Evolutionary conservation across 2,329 filamentous ascomycete genomes (phyloP), one percentile per base, ranked within the genome.

Genomic region (Stemphylium lycopersici): DNA sequence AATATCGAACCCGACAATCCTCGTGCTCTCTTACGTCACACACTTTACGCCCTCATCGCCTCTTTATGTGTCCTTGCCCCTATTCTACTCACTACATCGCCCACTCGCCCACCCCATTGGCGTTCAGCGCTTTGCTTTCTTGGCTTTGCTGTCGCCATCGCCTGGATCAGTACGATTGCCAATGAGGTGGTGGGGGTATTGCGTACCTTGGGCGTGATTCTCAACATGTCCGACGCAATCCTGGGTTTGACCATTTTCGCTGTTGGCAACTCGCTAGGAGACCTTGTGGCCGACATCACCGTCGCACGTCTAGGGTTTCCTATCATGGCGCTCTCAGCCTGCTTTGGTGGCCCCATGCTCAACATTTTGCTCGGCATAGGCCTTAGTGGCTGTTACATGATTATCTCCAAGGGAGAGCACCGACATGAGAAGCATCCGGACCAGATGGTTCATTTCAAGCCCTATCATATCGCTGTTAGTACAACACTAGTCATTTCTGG

Each of bases 331-430:
- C 78, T 89, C 36, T 93, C 90, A 31, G 95, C 95, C 4, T 99
- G 95, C 72, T 97, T 99, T 72, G 95, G 95, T n/a, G 96, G 95
- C 0, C 95, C 95, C 0, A 93, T 99, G 91, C 84, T 99, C 36
- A 99, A 99, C 67, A 99, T 99, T 59, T 79, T 99, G 0, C 84
- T 99, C 3, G 95, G 95, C 0, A 93, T 99, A 47, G 95, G 95
- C n/a, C 81, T 98, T 3, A 90, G 90, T 22, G 95, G 95, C 13
- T 84, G 91, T 34, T 96, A 93, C 72, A 95, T 97, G 84, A 93
- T 90, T 52, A 81, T 96, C 13, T 83, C 83, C 49, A 83, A 85
- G 29, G 89, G 89, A 15, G 84, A 89, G 63, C 81, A 85, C 58
- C 81, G 81, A 47, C 86, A 90, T 56, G 76, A 79, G 24, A 87